Evolutionary conservation across 2,329 filamentous ascomycete species (phyloP).

Genomic region (Diplodia mutila): DNA sequence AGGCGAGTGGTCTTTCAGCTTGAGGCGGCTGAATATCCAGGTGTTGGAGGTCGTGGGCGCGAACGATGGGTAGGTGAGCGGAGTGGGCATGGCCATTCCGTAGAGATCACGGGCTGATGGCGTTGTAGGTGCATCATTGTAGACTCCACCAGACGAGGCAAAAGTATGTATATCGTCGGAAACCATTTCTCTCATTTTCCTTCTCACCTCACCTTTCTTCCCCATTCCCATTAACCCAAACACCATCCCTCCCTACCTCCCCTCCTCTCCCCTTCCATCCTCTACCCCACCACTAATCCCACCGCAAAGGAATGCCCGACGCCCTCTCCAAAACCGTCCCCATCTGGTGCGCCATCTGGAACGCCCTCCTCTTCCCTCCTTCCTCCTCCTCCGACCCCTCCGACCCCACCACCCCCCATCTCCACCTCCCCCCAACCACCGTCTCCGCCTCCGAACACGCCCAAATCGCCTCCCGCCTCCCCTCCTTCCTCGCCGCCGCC

Average conservation of each 20-base stretch:
- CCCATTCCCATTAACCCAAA: not conserved
- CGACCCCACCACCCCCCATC: slow-evolving; percentile 43
- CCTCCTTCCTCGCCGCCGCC: slow-evolving; percentile 57
- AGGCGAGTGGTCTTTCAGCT: slow-evolving; percentile 88
- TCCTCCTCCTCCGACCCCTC: slow-evolving; percentile 49
- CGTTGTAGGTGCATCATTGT: slow-evolving; percentile 73
- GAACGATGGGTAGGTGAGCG: slow-evolving; percentile 64
- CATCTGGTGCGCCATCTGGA: slow-evolving; percentile 89
- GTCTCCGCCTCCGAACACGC: slow-evolving; percentile 76
- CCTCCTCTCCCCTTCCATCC: too few relatives aligned
- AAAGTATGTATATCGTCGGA: slow-evolving; percentile 59
- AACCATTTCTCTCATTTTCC: not conserved
- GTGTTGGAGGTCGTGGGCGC: slow-evolving; percentile 69
- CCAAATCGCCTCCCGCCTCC: slow-evolving; percentile 72
- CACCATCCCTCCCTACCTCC: not conserved
- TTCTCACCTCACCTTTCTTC: not conserved
- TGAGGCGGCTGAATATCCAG: slow-evolving; percentile 81
- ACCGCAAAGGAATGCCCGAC: slow-evolving; percentile 76
- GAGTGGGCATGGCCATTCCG: not conserved
- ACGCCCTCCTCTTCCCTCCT: slow-evolving; percentile 73
- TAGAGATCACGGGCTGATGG: not conserved
- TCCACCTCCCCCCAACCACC: slow-evolving; percentile 73
- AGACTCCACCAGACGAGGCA: slow-evolving; percentile 89
- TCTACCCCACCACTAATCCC: not conserved
- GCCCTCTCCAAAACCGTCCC: slow-evolving; percentile 92